Conservation (phyloP, 2,329 filamentous ascomycete species). For the Cladosporium oxysporum region DNA sequence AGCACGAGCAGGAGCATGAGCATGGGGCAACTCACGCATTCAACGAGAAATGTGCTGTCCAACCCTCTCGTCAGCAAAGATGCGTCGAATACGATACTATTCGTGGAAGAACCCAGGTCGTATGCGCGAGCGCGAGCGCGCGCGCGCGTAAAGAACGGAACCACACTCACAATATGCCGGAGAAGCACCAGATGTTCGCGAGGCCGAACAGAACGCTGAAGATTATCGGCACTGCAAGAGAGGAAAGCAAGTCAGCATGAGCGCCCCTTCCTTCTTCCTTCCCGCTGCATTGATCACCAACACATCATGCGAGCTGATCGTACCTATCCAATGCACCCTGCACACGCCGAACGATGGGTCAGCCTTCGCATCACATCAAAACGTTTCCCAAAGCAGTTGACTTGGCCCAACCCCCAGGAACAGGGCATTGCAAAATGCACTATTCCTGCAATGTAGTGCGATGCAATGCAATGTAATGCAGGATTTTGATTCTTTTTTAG, state of each 20-base stretch:
- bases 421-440: slow-evolving; percentile 21
- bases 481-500: slow-evolving; percentile 42
- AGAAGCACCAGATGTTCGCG: slow-evolving; percentile 69
- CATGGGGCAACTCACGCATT: slow-evolving; percentile 47
- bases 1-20: not conserved
- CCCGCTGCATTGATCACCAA: slow-evolving; percentile 20
- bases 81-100: slow-evolving; percentile 1
- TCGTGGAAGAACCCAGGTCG: slow-evolving; percentile 3
- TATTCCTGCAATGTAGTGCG: slow-evolving; percentile 37
- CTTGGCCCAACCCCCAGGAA: slow-evolving; percentile 20
- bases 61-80: slow-evolving; percentile 20
- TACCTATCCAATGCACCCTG: slow-evolving; percentile 55
- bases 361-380: slow-evolving; percentile 30
- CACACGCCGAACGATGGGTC: slow-evolving; percentile 30
- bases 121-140: slow-evolving; percentile 11
- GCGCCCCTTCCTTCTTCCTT: not conserved
- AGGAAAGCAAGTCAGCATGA: slow-evolving; percentile 9
- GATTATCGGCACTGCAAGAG: slow-evolving; percentile 49
- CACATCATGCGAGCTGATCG: slow-evolving; percentile 22
- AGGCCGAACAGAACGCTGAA: slow-evolving; percentile 51
- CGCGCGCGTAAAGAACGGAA: not conserved
- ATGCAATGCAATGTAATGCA: slow-evolving; percentile 26
- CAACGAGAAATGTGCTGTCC: slow-evolving; percentile 78
- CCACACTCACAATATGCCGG: slow-evolving; percentile 53
- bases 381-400: not conserved